These are phyloP conservation scores for Coemansia sp. DNA, from an alignment of 192 early-diverging fungal genomes.

Conservation along the genomic window DNA sequence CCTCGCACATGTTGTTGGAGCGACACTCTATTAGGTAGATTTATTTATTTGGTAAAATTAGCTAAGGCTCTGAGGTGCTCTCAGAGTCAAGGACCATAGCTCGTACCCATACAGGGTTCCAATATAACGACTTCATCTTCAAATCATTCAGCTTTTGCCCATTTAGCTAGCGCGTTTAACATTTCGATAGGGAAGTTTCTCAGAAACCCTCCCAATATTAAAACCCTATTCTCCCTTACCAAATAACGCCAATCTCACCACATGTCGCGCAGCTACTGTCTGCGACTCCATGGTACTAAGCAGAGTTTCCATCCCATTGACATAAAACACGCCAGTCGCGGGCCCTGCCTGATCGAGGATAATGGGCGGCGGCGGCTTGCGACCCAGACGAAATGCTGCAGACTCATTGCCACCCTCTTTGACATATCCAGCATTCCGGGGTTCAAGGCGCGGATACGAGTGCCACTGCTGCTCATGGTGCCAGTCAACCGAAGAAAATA, in stretches of 20 bases:
- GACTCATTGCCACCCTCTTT: not conserved
- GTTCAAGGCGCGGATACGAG: constrained; percentile 23
- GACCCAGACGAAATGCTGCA: not conserved
- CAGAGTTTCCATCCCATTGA: constrained; percentile 34
- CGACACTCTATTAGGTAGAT: too few species aligned
- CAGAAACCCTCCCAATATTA: not conserved
- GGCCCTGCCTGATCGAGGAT: constrained; percentile 11
- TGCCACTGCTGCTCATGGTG: constrained; percentile 22
- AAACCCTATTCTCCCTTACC: not conserved
- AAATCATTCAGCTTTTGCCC: too few species aligned
- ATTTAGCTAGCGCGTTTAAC: too few species aligned
- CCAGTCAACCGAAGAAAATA: constrained; percentile 16
- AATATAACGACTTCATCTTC: too few species aligned
- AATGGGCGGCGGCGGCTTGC: constrained; percentile 18
- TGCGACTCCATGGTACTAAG: constrained; percentile 44
- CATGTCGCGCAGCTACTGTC: constrained; percentile 31
- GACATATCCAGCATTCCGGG: constrained; percentile 18
- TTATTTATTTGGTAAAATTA: too few species aligned
- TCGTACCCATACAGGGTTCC: too few species aligned
- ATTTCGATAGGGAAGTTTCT: too few species aligned
- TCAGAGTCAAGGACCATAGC: too few species aligned
- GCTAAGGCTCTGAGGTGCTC: too few species aligned
- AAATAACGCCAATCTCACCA: constrained; percentile 19
- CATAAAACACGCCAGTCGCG: constrained; percentile 17
- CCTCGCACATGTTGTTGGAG: too few species aligned